A percentile compares a stretch with the other conserved stretches of the same genome.
Conservation (phyloP, 2,329 filamentous ascomycete species). For the Colletotrichum theobromicola region DNA sequence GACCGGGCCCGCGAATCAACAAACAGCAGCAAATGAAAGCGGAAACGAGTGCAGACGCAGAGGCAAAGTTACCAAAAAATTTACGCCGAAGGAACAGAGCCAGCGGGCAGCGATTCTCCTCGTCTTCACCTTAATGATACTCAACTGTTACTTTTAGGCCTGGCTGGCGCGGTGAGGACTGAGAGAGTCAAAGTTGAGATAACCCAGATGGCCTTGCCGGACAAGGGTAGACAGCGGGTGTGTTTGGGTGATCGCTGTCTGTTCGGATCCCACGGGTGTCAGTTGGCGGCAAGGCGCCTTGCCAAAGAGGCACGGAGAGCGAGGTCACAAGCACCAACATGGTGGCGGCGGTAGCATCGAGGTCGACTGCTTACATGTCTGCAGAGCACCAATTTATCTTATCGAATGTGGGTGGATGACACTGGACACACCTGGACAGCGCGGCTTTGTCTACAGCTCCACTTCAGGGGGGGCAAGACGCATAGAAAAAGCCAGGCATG, state of each 20-base stretch:
- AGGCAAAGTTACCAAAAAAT: neutral
- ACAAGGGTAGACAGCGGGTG: slow-evolving; percentile 1
- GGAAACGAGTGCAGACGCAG: slow-evolving; percentile 1
- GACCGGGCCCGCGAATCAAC: neutral
- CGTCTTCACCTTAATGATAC: neutral
- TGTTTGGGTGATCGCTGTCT: neutral
- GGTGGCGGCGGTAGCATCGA: neutral
- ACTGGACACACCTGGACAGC: neutral
- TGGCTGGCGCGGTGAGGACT: neutral
- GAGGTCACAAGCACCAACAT: slow-evolving; percentile 12
- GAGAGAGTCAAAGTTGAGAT: neutral
- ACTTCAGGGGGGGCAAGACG: neutral
- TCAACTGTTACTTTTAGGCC: neutral
- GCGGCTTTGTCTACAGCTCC: neutral
- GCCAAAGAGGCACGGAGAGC: neutral
- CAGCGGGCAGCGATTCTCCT: neutral
- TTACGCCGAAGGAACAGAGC: neutral
- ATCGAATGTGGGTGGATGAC: neutral
- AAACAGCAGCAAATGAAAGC: neutral
- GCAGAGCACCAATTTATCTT: neutral
- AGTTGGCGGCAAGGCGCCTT: slow-evolving; percentile 7
- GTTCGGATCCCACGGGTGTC: slow-evolving; percentile 16
- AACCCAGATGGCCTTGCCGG: neutral
- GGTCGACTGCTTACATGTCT: neutral
- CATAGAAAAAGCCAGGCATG: neutral